Conservation (phyloP, 495 filamentous ascomycete species). For the Daldinia grandis region DNA sequence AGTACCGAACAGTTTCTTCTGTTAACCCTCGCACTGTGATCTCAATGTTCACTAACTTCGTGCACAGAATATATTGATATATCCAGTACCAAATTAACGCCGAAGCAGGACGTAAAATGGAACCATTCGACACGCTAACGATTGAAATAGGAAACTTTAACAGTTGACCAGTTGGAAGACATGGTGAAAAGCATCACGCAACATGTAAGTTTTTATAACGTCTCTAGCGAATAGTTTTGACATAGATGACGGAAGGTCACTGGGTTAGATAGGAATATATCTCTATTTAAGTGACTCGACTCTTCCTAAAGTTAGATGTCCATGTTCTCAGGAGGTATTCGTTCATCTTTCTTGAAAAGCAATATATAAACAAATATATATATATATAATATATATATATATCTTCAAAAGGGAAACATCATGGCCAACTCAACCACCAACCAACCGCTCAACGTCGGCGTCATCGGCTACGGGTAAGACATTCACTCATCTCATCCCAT, state of each 20-base stretch:
- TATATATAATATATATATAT: not conserved
- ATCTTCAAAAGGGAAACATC: not conserved
- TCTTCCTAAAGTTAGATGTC: not conserved
- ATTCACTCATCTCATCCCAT: not conserved
- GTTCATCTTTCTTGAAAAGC: not conserved
- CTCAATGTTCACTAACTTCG: not conserved
- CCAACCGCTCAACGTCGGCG: slow-evolving; percentile 60
- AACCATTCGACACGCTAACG: slow-evolving; percentile 12
- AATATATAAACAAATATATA: not conserved
- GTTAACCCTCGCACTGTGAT: not conserved
- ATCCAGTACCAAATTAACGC: not conserved
- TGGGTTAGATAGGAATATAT: not conserved
- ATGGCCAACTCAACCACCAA: slow-evolving; percentile 35
- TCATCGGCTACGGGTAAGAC: slow-evolving; percentile 64
- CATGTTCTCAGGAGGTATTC: not conserved
- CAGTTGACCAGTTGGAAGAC: slow-evolving; percentile 27
- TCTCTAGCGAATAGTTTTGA: not conserved
- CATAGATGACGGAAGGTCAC: not conserved
- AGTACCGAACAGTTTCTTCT: not conserved
- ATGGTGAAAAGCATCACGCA: slow-evolving; percentile 27
- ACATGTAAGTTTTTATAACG: not conserved
- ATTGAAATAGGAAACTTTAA: slow-evolving; percentile 34
- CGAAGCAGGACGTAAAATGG: slow-evolving; percentile 16
- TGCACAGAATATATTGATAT: not conserved
- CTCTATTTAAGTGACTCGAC: not conserved